Conservation (phyloP, 2,329 filamentous ascomycete species). For the Fusarium virguliforme region DNA sequence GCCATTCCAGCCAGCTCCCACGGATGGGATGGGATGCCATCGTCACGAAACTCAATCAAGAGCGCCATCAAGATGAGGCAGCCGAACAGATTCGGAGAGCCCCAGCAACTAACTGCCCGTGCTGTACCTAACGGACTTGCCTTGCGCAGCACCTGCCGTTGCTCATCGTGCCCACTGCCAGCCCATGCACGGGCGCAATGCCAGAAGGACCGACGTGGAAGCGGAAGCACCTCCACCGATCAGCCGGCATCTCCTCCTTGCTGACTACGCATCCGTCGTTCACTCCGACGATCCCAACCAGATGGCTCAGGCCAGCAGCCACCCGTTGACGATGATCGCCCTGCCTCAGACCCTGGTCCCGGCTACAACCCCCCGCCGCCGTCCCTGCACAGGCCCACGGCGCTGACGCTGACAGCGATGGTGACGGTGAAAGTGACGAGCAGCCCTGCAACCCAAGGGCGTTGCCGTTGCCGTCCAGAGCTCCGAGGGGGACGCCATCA, state of each 20-base stretch:
- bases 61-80: slow-evolving; percentile 14
- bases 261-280: slow-evolving; percentile 38
- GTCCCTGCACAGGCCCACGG: slow-evolving; percentile 38
- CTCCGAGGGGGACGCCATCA: slow-evolving; percentile 14
- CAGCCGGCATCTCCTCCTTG: slow-evolving; percentile 35
- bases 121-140: neutral
- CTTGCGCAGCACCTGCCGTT: neutral
- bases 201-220: slow-evolving; percentile 35
- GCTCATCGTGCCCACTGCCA: neutral
- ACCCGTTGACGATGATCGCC: slow-evolving; percentile 54
- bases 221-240: slow-evolving; percentile 43
- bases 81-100: slow-evolving; percentile 33
- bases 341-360: slow-evolving; percentile 46
- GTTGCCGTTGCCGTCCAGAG: slow-evolving; percentile 29
- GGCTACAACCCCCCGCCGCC: slow-evolving; percentile 28
- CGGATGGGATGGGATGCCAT: slow-evolving; percentile 3
- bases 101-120: neutral
- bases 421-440: slow-evolving; percentile 45
- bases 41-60: slow-evolving; percentile 14
- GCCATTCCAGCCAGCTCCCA: slow-evolving; percentile 12
- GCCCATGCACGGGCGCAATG: slow-evolving; percentile 6
- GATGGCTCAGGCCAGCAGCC: slow-evolving; percentile 49
- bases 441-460: slow-evolving; percentile 34
- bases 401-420: slow-evolving; percentile 42
- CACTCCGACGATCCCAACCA: slow-evolving; percentile 47